A percentile compares a stretch with the other conserved stretches of the same genome.
Conservation (phyloP, 2,329 filamentous ascomycete genomes). For the Alternaria dauci region DNA sequence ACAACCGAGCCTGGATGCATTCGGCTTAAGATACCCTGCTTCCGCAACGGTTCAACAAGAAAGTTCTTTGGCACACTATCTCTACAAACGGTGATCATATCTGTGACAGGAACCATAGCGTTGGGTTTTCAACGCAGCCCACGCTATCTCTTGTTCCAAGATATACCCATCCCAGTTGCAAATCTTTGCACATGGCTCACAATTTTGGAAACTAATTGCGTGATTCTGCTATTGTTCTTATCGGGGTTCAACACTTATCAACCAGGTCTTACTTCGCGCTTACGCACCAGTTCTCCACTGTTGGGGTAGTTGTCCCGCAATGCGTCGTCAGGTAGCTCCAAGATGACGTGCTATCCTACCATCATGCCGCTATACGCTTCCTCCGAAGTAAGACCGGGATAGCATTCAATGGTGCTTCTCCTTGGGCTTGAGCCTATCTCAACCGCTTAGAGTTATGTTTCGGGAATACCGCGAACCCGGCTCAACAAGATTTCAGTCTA, state of each 20-base stretch:
- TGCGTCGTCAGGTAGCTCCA: slow-evolving; percentile 27
- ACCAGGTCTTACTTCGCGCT: background rate
- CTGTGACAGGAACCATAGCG: background rate
- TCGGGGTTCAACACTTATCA: background rate
- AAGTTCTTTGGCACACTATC: background rate
- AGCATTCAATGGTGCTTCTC: background rate
- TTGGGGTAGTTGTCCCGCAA: background rate
- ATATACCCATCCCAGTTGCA: too few relatives aligned
- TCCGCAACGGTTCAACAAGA: background rate
- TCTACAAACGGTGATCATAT: background rate
- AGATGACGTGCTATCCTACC: slow-evolving; percentile 40
- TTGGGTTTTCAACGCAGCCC: background rate
- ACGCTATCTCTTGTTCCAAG: background rate
- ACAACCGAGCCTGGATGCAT: background rate
- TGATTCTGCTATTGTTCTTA: background rate
- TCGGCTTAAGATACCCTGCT: background rate
- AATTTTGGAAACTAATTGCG: background rate
- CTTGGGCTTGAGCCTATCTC: background rate
- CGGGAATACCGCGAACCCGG: background rate
- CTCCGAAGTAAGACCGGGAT: background rate
- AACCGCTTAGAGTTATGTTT: background rate
- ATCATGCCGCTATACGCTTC: slow-evolving; percentile 7
- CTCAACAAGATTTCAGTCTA: background rate
- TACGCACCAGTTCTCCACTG: background rate
- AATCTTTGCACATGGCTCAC: background rate